These are phyloP conservation scores for Piromyces sp. DNA, from an alignment of 192 early-diverging fungal genomes.

Conservation along the genomic window DNA sequence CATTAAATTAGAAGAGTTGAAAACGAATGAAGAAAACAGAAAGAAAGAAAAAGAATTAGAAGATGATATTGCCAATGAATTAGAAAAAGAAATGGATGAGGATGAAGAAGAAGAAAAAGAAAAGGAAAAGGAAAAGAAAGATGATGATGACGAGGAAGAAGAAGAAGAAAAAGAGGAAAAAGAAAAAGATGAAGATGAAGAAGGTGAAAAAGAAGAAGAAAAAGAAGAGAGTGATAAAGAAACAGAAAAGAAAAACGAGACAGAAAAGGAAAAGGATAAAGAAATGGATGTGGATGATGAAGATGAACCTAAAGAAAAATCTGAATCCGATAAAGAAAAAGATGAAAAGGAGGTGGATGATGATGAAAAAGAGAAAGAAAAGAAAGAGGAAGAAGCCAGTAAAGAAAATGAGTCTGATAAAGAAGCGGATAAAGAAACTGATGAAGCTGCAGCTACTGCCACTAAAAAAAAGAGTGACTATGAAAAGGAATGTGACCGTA, in stretches of 20 bases:
- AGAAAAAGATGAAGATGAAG: neutral
- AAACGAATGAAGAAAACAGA: neutral
- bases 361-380: neutral
- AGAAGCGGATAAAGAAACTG: neutral
- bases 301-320: neutral
- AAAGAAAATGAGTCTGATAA: no score
- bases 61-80: neutral
- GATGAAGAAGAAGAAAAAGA: conserved; percentile 24
- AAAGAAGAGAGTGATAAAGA: neutral
- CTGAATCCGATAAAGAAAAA: conserved; percentile 4
- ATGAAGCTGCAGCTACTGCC: neutral
- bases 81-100: neutral
- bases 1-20: neutral
- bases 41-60: neutral
- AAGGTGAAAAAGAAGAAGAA: neutral
- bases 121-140: conserved; percentile 26
- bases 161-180: neutral
- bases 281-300: neutral
- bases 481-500: neutral
- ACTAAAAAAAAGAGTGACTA: neutral
- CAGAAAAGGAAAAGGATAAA: no score
- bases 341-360: neutral
- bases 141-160: neutral
- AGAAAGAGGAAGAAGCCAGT: neutral
- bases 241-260: neutral